Evolutionary conservation across 345 rosid genomes (phyloP).

Genomic region (Citrus reticulata): DNA sequence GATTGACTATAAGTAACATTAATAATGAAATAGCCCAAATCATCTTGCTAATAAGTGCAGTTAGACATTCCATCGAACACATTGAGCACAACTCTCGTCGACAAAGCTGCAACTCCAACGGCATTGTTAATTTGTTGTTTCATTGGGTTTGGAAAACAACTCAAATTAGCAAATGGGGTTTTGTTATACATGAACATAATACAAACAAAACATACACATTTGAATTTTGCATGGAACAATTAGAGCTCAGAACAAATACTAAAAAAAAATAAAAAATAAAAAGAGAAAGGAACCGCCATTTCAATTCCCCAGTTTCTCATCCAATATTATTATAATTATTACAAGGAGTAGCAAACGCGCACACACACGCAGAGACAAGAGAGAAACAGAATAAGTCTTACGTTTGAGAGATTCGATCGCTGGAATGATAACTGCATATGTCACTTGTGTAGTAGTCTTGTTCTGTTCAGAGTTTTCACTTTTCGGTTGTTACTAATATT

Average conservation of each 20-base stretch:
- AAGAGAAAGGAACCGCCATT: neutral
- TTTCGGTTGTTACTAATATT: no score
- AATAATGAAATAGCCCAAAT: no score
- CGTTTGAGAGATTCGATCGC: neutral
- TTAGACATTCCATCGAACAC: constrained; percentile 10
- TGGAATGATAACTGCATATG: neutral
- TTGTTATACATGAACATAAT: neutral
- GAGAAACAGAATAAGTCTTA: neutral
- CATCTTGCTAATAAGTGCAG: no score
- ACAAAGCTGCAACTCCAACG: neutral
- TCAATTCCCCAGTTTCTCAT: neutral
- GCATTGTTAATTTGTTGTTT: neutral
- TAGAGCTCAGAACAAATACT: neutral
- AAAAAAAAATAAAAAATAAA: neutral
- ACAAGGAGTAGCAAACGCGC: neutral
- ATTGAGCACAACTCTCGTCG: neutral
- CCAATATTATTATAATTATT: neutral
- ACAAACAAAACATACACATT: neutral
- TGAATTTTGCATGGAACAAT: neutral
- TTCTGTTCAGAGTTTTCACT: neutral
- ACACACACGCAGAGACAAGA: neutral
- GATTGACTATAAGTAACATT: no score
- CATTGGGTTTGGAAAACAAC: neutral
- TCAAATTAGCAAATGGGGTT: neutral
- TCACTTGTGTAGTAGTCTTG: neutral